Evolutionary conservation across 345 rosid species (phyloP), one percentile per base, ranked within the genome.

Genomic region (Schrenkiella parvula): DNA sequence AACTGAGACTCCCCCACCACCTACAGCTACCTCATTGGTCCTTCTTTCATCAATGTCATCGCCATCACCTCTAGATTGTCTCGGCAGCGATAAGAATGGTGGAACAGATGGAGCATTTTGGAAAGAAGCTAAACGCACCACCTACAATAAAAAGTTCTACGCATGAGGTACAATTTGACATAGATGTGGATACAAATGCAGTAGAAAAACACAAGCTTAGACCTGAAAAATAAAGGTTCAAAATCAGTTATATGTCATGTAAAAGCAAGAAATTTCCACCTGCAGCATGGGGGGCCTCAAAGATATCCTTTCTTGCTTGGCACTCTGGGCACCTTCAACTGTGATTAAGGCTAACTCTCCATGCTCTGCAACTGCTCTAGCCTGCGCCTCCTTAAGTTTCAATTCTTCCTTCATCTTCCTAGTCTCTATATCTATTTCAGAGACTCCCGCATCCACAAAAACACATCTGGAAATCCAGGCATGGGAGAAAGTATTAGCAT

Each of bases 1-100:
- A 68, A 93, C 99, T 35, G 97, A 88, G 68, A 93, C 91, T 64
- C 99, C 97, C 62, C 99, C 99, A 66, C 99, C 99, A 80, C 97
- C 99, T 64, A 93, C 99, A 83, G 97, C 98, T 75, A 91, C 82
- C 83, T 93, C 99, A 81, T 66, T 87, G 79, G 68, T 72, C 81
- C 83, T 85, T 81, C 88, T 86, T 61, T 93, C 97, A 67, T 91
- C 97, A 77, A 82, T 55, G 69, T 93, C 96, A 77, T 87, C 90
- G 8, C 83, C 91, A 82, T 89, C 98, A 70, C 80, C 84, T 84
- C 81, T 91, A 38, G 92, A 75, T 78, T 88, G 99, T 71, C 80
- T 91, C 0, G 97, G 93, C 78, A 89, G 68, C 9, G 91, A 83
- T 51, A 93, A 81, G 85, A 89, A 93, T 65, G 97, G 97, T 37